Conservation (phyloP, 2,329 filamentous ascomycete species). For the Knoxdaviesia proteae region DNA sequence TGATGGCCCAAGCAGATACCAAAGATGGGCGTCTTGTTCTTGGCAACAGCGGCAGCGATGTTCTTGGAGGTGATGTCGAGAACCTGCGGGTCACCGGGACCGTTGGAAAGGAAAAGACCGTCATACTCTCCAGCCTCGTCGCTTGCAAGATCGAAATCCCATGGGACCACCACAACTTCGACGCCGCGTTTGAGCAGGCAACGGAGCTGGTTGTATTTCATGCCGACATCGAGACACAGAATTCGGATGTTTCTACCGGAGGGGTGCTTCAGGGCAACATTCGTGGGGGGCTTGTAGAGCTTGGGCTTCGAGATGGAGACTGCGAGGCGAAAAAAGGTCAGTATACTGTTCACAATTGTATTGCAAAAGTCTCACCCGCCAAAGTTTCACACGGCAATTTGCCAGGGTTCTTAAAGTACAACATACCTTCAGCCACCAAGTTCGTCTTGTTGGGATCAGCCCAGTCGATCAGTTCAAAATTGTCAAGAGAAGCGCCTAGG, state of each 20-base stretch:
- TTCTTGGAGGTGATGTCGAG: slow-evolving; percentile 63
- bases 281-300: slow-evolving; percentile 57
- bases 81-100: slow-evolving; percentile 82
- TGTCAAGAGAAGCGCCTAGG: slow-evolving; percentile 11
- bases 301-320: slow-evolving; percentile 79
- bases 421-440: slow-evolving; percentile 81
- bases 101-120: slow-evolving; percentile 94
- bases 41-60: slow-evolving; percentile 53
- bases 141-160: slow-evolving; percentile 77
- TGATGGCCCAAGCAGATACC: slow-evolving; percentile 95
- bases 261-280: slow-evolving; percentile 60
- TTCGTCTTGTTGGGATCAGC: slow-evolving; percentile 82
- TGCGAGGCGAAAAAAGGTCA: slow-evolving; percentile 25
- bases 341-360: slow-evolving; percentile 3
- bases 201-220: slow-evolving; percentile 95
- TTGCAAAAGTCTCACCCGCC: not conserved
- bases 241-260: slow-evolving; percentile 75
- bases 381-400: not conserved
- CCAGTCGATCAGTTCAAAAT: slow-evolving; percentile 74
- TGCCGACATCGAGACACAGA: slow-evolving; percentile 83
- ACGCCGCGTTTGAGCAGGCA: slow-evolving; percentile 82
- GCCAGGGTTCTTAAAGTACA: not conserved
- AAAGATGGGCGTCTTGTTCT: slow-evolving; percentile 72
- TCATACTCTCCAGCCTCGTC: slow-evolving; percentile 72
- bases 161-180: slow-evolving; percentile 85